Percentiles rank a stretch among this genome's conserved stretches.
These are phyloP conservation scores for Kwoniella pini DNA, from an alignment of 768 basidiomycete genomes.

Conservation along the genomic window DNA sequence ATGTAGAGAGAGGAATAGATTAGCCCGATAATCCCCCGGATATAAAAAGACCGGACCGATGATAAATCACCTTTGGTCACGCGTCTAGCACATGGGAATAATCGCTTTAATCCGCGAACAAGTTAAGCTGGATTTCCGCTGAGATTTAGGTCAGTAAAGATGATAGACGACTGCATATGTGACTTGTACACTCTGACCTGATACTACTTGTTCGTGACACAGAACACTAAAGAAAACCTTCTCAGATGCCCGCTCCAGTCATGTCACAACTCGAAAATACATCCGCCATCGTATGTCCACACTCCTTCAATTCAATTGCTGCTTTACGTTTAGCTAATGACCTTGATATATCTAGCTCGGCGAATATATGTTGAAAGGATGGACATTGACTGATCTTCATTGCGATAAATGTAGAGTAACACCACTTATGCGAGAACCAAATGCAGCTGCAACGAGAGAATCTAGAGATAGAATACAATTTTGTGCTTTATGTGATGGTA, in stretches of 20 bases:
- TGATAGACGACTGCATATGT: too few relatives aligned
- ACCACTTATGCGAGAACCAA: slow-evolving; percentile 52
- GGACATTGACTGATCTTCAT: slow-evolving; percentile 52
- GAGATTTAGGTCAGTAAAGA: too few relatives aligned
- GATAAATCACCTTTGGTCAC: background rate
- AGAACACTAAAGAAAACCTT: too few relatives aligned
- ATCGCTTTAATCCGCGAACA: too few relatives aligned
- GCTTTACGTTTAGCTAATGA: background rate
- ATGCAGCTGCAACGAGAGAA: slow-evolving; percentile 27
- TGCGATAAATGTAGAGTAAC: slow-evolving; percentile 45
- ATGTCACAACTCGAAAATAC: slow-evolving; percentile 43
- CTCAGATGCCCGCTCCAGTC: slow-evolving; percentile 16
- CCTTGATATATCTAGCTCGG: slow-evolving; percentile 39
- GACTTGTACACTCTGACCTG: too few relatives aligned
- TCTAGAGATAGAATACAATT: slow-evolving; percentile 45
- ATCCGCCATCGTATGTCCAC: slow-evolving; percentile 34
- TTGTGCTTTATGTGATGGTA: slow-evolving; percentile 52
- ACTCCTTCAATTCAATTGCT: background rate
- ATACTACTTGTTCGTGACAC: too few relatives aligned
- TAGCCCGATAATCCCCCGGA: too few relatives aligned
- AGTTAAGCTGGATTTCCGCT: too few relatives aligned
- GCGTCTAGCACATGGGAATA: too few relatives aligned
- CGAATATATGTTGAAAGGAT: slow-evolving; percentile 55
- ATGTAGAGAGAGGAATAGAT: too few relatives aligned
- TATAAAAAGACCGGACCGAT: background rate